Percentiles rank a stretch among this genome's conserved stretches.
These are phyloP conservation scores for Cryphonectria naterciae DNA, from an alignment of 2,329 filamentous ascomycete genomes.

Conservation along the genomic window DNA sequence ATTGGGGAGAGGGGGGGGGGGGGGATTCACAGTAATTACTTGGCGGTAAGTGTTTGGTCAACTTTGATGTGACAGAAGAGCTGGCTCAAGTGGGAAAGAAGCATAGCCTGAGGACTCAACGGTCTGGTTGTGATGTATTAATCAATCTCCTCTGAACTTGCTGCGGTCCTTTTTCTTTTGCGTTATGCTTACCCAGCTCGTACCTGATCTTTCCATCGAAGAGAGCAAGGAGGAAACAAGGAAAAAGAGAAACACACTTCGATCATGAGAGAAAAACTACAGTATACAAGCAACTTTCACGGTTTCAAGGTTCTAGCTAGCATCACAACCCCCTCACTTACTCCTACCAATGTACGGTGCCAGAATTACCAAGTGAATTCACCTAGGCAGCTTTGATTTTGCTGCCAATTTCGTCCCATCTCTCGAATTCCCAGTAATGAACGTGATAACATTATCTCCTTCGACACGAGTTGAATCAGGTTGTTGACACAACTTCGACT, in stretches of 20 bases:
- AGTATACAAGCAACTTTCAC: background rate
- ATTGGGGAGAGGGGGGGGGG: background rate
- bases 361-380: background rate
- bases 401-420: background rate
- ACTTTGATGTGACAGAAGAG: background rate
- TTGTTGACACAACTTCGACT: background rate
- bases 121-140: too few species aligned
- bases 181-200: too few species aligned
- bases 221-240: too few species aligned
- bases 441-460: accelerated
- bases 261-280: too few species aligned
- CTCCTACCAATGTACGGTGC: too few species aligned
- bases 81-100: too few species aligned
- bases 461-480: background rate
- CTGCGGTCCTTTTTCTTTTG: too few species aligned
- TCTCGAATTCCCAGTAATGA: background rate
- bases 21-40: background rate
- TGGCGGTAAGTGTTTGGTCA: too few species aligned
- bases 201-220: too few species aligned
- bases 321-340: background rate
- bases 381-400: background rate
- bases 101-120: too few species aligned
- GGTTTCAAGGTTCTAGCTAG: background rate
- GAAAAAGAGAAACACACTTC: too few species aligned
- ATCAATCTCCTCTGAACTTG: too few species aligned